Conservation (phyloP, 129 eudicot species). For the Tanacetum coccineum region DNA sequence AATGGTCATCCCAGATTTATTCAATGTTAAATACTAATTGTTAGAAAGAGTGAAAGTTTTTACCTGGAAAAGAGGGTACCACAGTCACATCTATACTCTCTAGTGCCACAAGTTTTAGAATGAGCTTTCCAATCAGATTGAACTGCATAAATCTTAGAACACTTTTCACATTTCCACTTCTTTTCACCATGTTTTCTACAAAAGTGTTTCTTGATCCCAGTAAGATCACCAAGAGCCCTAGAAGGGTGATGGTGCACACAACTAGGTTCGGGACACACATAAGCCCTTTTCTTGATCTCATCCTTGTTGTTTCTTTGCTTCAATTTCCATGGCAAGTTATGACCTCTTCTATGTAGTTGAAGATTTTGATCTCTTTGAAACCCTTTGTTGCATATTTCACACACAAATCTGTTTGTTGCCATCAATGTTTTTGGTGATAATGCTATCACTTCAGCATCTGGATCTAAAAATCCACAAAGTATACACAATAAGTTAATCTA, state of each 20-base stretch:
- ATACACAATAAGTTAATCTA: background rate
- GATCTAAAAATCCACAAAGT: slow-evolving; percentile 36
- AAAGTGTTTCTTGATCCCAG: slow-evolving; percentile 89
- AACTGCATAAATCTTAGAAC: slow-evolving; percentile 90
- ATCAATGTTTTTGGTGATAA: slow-evolving; percentile 75
- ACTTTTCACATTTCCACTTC: slow-evolving; percentile 87
- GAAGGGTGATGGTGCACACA: slow-evolving; percentile 91
- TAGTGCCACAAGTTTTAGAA: slow-evolving; percentile 83
- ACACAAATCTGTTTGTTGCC: slow-evolving; percentile 85
- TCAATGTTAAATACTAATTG: background rate
- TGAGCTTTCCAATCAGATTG: slow-evolving; percentile 98
- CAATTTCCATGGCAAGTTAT: slow-evolving; percentile 87
- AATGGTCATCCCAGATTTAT: too few species aligned
- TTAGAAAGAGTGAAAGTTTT: background rate
- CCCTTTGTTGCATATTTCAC: slow-evolving; percentile 97
- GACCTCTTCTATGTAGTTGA: slow-evolving; percentile 92
- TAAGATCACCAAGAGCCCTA: slow-evolving; percentile 88
- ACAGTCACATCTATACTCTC: slow-evolving; percentile 93
- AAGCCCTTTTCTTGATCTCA: slow-evolving; percentile 53
- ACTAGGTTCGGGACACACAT: slow-evolving; percentile 80
- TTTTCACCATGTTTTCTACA: slow-evolving; percentile 92
- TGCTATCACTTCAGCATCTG: slow-evolving; percentile 92
- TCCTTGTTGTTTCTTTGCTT: slow-evolving; percentile 72
- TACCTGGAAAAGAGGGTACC: slow-evolving; percentile 95
- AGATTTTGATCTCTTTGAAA: slow-evolving; percentile 89